These are phyloP conservation scores for Microcera coccophila DNA, from an alignment of 2,329 filamentous ascomycete species.

Conservation along the genomic window DNA sequence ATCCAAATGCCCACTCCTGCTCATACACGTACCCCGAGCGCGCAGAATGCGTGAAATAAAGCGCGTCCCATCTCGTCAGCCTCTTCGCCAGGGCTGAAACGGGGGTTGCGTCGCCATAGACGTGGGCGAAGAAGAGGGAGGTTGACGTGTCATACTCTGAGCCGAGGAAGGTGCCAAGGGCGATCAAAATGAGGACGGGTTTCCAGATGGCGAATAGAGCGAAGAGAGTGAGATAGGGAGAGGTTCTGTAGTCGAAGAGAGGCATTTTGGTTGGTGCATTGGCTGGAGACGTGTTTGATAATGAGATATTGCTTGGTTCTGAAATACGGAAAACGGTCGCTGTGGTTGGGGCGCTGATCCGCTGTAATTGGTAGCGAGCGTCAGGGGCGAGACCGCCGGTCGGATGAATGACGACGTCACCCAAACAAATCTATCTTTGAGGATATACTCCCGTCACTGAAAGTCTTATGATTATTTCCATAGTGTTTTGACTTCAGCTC, in stretches of 20 bases:
- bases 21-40: constrained; percentile 66
- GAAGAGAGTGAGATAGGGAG: constrained; percentile 25
- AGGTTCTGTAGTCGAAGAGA: constrained; percentile 11
- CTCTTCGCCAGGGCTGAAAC: constrained; percentile 49
- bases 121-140: constrained; percentile 40
- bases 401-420: no score
- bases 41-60: constrained; percentile 67
- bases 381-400: no score
- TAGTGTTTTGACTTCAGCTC: no score
- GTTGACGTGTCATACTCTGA: constrained; percentile 81
- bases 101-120: constrained; percentile 33
- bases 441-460: no score
- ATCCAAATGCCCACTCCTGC: constrained; percentile 81
- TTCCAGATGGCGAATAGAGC: constrained; percentile 63
- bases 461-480: no score
- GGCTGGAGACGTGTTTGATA: not conserved
- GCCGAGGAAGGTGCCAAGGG: constrained; percentile 47
- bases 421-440: no score
- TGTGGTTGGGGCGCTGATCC: constrained; percentile 12
- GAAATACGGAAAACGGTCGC: not conserved
- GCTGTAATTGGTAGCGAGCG: not conserved
- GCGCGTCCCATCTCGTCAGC: constrained; percentile 74
- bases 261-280: constrained; percentile 8
- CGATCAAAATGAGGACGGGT: constrained; percentile 58
- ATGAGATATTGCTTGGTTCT: not conserved